Base-by-base conservation (phyloP, 768 basidiomycete genomes). In the Phylloporus arenicola region DNA sequence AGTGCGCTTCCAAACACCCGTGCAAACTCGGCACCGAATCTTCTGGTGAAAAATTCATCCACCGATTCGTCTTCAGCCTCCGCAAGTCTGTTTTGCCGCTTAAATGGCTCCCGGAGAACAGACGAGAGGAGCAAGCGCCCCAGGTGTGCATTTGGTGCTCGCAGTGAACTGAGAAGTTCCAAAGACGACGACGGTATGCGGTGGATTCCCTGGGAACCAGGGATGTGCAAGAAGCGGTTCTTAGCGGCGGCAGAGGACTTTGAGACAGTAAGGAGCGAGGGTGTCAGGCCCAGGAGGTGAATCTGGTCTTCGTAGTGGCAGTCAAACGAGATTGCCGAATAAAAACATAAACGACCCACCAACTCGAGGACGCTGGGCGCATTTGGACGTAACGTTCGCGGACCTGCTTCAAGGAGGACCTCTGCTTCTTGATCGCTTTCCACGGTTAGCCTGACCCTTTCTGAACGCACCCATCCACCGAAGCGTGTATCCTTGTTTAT, bases 391-490 rank as follows among this genome's bases (percentile, higher is more conserved):
- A 99, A 71, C 14, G 90, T 94, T 35, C 94, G 73, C 22, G 95
- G 93, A 1, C 95, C 95, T 20, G 80, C 76, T 71, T 99, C 95
- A 6, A 97, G 71, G 4, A 89, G 62, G 10, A 92, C 75, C 4
- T 64, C 61, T 12, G 69, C 71, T 7, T 63, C 64, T 35, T 64
- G 56, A 35, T 51, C 64, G 8, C 41, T 37, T 27, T 64, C 56
- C 38, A 56, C 45, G 5, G 67, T 61, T 9, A 88, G 56, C 8
- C 69, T 56, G 19, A 84, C 73, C 16, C 76, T 75, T 49, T 82
- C 75, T 43, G 79, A 86, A 46, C 70, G 74, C 1, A 92, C 78
- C 94, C 93, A 97, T n/a, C 95, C 95, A 12, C 95, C 95, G 5
- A 86, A 65, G 2, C 81, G 72, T 1, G 67, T 43, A 8, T 79